A percentile compares a stretch with the other conserved stretches of the same genome.
These are phyloP conservation scores for Coniferiporia weirii DNA, from an alignment of 1,284 basidiomycete genomes.

Conservation along the genomic window DNA sequence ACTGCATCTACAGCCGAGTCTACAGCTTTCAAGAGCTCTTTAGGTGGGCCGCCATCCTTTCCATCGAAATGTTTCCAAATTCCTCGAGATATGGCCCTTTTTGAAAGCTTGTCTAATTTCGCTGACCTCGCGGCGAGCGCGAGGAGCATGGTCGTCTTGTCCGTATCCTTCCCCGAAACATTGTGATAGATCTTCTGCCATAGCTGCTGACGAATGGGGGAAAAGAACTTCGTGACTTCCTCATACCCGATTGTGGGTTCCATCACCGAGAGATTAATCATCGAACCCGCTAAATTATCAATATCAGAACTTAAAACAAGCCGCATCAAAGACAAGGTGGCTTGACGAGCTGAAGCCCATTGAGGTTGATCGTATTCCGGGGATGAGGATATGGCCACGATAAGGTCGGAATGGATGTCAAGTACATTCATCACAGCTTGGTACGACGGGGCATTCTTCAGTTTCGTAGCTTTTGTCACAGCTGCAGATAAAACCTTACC, in stretches of 20 bases:
- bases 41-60: slow-evolving; percentile 16
- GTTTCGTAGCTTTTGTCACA: slow-evolving; percentile 16
- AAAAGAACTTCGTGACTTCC: slow-evolving; percentile 36
- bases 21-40: slow-evolving; percentile 15
- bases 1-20: slow-evolving; percentile 40
- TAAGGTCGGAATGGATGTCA: slow-evolving; percentile 23
- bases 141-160: slow-evolving; percentile 54
- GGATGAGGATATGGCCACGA: slow-evolving; percentile 31
- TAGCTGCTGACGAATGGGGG: slow-evolving; percentile 47
- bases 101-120: slow-evolving; percentile 60
- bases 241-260: slow-evolving; percentile 40
- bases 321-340: slow-evolving; percentile 11
- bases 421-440: slow-evolving; percentile 14
- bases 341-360: slow-evolving; percentile 18
- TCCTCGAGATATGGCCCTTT: slow-evolving; percentile 41
- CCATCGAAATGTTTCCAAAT: slow-evolving; percentile 29
- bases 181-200: slow-evolving; percentile 67
- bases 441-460: slow-evolving; percentile 3
- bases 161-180: slow-evolving; percentile 51
- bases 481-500: slow-evolving; percentile 22
- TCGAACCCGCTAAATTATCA: slow-evolving; percentile 22
- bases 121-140: slow-evolving; percentile 51
- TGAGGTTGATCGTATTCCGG: slow-evolving; percentile 17
- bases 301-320: slow-evolving; percentile 14
- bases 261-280: slow-evolving; percentile 43